phyloP scores from a whole-genome alignment of 2,329 filamentous ascomycete genomes.

The Cryoendolithus antarcticus region DNA sequence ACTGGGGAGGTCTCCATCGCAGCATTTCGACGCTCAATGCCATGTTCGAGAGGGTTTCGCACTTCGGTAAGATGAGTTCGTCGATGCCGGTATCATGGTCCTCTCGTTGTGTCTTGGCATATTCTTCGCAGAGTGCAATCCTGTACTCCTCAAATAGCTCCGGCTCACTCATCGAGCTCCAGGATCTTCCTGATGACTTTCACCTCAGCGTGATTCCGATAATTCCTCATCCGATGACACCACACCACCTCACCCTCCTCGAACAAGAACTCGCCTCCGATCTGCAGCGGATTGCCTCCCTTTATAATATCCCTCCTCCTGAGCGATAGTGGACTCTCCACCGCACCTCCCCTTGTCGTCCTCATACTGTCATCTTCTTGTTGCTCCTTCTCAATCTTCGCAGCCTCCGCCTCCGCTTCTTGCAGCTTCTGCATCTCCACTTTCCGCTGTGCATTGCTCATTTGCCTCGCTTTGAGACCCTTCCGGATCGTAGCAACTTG shows the following conservation, averaged over 20 bases:
- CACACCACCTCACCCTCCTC: slow-evolving; percentile 28
- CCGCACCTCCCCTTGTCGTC: neutral
- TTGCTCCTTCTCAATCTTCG: neutral
- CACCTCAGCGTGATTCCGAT: slow-evolving; percentile 26
- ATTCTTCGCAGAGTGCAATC: too few relatives aligned
- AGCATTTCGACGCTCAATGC: too few relatives aligned
- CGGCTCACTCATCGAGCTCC: slow-evolving; percentile 21
- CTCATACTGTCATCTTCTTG: neutral
- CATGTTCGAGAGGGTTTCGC: too few relatives aligned
- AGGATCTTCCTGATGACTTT: slow-evolving; percentile 22
- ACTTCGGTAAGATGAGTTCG: too few relatives aligned
- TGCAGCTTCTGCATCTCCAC: slow-evolving; percentile 1
- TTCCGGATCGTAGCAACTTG: slow-evolving; percentile 19
- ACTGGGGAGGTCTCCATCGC: too few relatives aligned
- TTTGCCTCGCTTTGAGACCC: slow-evolving; percentile 12
- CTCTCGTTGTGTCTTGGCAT: too few relatives aligned
- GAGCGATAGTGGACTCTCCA: slow-evolving; percentile 11
- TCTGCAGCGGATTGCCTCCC: slow-evolving; percentile 27
- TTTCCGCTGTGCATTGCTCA: slow-evolving; percentile 1
- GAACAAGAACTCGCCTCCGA: slow-evolving; percentile 31
- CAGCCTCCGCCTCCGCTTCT: neutral
- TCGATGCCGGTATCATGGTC: too few relatives aligned
- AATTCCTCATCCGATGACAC: slow-evolving; percentile 31
- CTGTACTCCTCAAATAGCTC: too few relatives aligned
- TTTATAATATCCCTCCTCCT: slow-evolving; percentile 19